Evolutionary conservation across 306 rosid species (phyloP).

Genomic region (Prunus mira): DNA sequence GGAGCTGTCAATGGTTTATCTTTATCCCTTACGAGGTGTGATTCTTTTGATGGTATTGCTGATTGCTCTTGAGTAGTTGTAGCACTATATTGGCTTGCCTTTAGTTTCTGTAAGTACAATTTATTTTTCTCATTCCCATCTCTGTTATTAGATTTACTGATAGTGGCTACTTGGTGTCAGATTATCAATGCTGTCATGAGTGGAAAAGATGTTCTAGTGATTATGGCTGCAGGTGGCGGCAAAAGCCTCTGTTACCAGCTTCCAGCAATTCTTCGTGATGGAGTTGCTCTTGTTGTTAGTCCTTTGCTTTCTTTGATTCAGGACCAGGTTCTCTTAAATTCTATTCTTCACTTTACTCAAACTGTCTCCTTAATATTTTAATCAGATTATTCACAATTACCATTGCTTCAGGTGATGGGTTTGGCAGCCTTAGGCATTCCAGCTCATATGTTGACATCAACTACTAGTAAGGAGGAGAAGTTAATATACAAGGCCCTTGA

Average conservation of each 20-base stretch:
- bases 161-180: constrained; percentile 35
- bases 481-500: constrained; percentile 79
- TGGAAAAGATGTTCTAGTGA: constrained; percentile 81
- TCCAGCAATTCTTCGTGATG: constrained; percentile 82
- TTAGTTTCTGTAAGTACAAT: neutral
- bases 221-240: constrained; percentile 99
- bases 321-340: constrained; percentile 72
- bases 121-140: neutral
- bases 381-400: constrained; percentile 14
- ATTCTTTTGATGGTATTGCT: neutral
- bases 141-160: constrained; percentile 23
- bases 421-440: constrained; percentile 85
- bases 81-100: neutral
- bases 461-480: constrained; percentile 82
- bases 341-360: neutral
- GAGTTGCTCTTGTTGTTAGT: constrained; percentile 90
- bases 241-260: constrained; percentile 97
- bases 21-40: neutral
- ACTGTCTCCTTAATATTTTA: constrained; percentile 6
- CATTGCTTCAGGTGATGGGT: constrained; percentile 77
- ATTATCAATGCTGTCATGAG: constrained; percentile 89
- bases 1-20: neutral
- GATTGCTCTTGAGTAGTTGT: neutral
- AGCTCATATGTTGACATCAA: constrained; percentile 79
- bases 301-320: constrained; percentile 90